Evolutionary conservation across 2,329 filamentous ascomycete genomes (phyloP), one percentile per base, ranked within the genome.

Genomic region (Eutypa lata): DNA sequence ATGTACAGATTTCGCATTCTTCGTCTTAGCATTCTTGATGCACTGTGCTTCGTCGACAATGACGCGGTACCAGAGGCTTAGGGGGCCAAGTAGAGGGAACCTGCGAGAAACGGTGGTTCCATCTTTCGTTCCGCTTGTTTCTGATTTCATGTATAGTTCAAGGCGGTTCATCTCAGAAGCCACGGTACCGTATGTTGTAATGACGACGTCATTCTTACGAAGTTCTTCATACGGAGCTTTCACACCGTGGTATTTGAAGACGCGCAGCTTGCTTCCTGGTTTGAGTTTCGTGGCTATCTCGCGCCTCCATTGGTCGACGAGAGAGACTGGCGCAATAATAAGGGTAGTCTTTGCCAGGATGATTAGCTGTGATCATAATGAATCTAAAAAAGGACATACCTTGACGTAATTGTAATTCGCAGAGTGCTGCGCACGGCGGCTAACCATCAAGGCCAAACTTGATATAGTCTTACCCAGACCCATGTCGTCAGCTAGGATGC

Each of bases 381-480:
- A 33, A 21, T 7, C 46, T 24, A 35, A 48, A 37, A 13, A 43
- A 40, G 16, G 51, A 50, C 62, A 56, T 57, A 74, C 66, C 61
- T 68, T 61, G 45, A 50, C 48, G 49, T 38, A 57, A 55, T 86
- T 77, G 0, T 69, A 0, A 88, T 83, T n/a, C 79, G 85, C 6
- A 85, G 80, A 6, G 82, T 21, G 38, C 8, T 53, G 47, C 11
- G 56, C 47, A 44, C 49, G 52, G 8, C 50, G 57, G 31, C 43
- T 80, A 13, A 90, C 76, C 60, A 96, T 88, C 43, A 96, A 78
- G 3, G 91, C 83, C 21, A 97, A 76, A 5, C 89, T 87, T 56
- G 93, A 90, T 22, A 96, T 87, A 0, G 90, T 93, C 71, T 94
- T 93, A 7, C 90, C 90, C 11, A 93, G 74, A 7, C 90, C 90